Evolutionary conservation across 2,329 filamentous ascomycete genomes (phyloP).

Genomic region (Chaetomium globosum): DNA sequence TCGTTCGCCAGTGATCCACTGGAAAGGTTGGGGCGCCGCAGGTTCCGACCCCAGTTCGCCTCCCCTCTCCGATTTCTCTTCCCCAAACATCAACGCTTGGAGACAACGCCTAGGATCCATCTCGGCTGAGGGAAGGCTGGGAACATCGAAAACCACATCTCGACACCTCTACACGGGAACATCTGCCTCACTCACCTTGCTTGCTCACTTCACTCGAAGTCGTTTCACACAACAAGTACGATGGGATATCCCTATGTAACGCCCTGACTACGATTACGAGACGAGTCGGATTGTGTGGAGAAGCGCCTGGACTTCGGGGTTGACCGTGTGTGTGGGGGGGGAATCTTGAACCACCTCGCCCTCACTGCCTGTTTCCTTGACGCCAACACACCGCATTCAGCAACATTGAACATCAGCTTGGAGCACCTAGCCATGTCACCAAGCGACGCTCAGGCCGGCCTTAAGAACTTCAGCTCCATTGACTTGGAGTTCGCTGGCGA

Average conservation of each 20-base stretch:
- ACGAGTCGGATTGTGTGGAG: constrained; percentile 33
- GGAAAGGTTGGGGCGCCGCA: constrained; percentile 21
- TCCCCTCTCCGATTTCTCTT: constrained; percentile 29
- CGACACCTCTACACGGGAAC: background rate
- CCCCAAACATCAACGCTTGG: constrained; percentile 27
- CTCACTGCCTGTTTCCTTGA: constrained; percentile 32
- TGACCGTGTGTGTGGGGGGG: constrained; percentile 27
- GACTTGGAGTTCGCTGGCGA: constrained; percentile 44
- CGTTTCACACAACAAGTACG: background rate
- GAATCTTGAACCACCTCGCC: constrained; percentile 31
- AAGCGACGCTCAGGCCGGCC: constrained; percentile 41
- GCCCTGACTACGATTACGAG: constrained; percentile 24
- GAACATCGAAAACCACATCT: background rate
- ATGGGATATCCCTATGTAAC: constrained; percentile 22
- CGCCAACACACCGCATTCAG: constrained; percentile 1
- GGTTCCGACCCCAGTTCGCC: constrained; percentile 28
- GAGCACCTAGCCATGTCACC: constrained; percentile 46
- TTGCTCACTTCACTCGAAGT: background rate
- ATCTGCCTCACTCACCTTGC: background rate
- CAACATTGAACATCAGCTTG: background rate
- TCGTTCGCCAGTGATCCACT: constrained; percentile 23
- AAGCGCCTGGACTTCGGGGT: constrained; percentile 24
- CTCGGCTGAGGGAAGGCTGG: background rate
- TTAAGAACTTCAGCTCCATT: constrained; percentile 42
- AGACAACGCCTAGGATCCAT: constrained; percentile 17